phyloP scores from a whole-genome alignment of 2,329 filamentous ascomycete species.

The Aspergillus ochraceus region DNA sequence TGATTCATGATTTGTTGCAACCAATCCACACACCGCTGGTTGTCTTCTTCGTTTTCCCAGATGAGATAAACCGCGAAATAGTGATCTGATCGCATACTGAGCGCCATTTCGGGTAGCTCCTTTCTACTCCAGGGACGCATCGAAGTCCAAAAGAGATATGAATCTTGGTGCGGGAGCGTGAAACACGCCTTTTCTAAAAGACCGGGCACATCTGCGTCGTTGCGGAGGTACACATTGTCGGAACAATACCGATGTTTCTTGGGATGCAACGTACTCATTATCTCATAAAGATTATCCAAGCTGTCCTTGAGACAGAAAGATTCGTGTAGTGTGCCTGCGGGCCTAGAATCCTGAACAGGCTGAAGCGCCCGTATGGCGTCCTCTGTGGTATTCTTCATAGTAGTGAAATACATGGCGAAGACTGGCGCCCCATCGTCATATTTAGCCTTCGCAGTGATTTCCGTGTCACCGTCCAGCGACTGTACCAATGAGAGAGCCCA shows the following conservation, averaged over 20 bases:
- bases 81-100: slow-evolving; percentile 57
- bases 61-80: slow-evolving; percentile 57
- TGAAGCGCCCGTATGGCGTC: slow-evolving; percentile 18
- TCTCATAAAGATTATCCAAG: slow-evolving; percentile 34
- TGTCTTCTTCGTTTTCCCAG: slow-evolving; percentile 51
- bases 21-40: slow-evolving; percentile 48
- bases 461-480: slow-evolving; percentile 20
- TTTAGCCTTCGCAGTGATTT: slow-evolving; percentile 35
- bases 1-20: slow-evolving; percentile 41
- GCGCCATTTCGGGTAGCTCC: slow-evolving; percentile 52
- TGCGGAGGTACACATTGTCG: slow-evolving; percentile 53
- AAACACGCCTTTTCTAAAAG: slow-evolving; percentile 51
- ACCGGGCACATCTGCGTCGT: slow-evolving; percentile 47
- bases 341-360: slow-evolving; percentile 32
- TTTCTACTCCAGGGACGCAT: slow-evolving; percentile 52
- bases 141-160: slow-evolving; percentile 52
- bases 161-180: slow-evolving; percentile 47
- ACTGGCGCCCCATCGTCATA: slow-evolving; percentile 30
- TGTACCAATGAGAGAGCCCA: slow-evolving; percentile 42
- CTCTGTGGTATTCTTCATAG: slow-evolving; percentile 14
- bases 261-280: slow-evolving; percentile 51
- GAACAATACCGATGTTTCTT: slow-evolving; percentile 50
- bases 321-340: slow-evolving; percentile 38
- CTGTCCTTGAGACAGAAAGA: slow-evolving; percentile 37
- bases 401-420: slow-evolving; percentile 18